Evolutionary conservation across 345 rosid genomes (phyloP), one percentile per base, ranked within the genome.

Genomic region (Brassica carinata): DNA sequence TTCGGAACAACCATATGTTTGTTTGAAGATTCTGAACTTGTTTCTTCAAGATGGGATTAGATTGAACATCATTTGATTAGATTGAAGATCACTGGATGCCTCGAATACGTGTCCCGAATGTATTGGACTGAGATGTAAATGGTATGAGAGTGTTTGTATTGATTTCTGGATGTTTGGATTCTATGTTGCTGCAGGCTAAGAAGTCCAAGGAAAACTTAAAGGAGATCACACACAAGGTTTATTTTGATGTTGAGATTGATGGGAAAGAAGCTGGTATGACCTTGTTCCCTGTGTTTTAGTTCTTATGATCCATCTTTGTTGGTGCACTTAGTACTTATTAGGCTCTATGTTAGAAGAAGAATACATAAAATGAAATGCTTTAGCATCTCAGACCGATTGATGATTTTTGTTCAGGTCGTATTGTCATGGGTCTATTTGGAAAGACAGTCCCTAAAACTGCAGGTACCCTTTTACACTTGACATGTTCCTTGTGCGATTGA

Each of bases 361-460:
- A 45, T 77, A 27, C 34, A 29, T 18, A 62, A 26, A 61, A 4
- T 26, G 8, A 40, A 11, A 17, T 51, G 18, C 8, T 36, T 36
- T 36, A 36, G 43, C 43, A 0, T 27, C 61, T 65, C 36, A 57
- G 4, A 38, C 34, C 9, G 29, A 23, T 33, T 76, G 43, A 55
- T 18, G 65, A 5, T 29, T 11, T 58, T 19, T 63, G 34, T 65
- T 2, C 84, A 96, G 99, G 99, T 80, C 97, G 98, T 18, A 55
- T 96, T 75, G 93, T 89, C 48, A 88, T 96, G 81, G 99, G 97
- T 83, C 91, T 96, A 73, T 96, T 74, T 79, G 98, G 99, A 5
- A 94, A 96, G 85, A 68, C 98, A 10, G 99, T 96, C 67, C 99
- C 99, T 18, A 94, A 94, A 85, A 96, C 99, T 45, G 84, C 88